Conservation (phyloP, 2,329 filamentous ascomycete species). For the Beauveria scarabaeidicola region DNA sequence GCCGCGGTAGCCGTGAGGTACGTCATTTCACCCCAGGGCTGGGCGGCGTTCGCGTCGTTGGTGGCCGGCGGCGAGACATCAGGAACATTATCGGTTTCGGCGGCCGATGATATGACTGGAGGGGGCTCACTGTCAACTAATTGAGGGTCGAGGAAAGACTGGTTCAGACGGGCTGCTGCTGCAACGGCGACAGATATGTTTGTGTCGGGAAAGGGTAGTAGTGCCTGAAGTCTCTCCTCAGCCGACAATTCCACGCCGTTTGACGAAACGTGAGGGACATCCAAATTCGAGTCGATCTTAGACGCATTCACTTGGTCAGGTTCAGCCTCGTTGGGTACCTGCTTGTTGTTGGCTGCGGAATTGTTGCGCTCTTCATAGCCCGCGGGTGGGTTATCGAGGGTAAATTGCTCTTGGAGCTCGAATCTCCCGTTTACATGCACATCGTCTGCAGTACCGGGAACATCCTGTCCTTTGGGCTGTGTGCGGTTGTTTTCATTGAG, state of each 20-base stretch:
- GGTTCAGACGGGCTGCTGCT: constrained; percentile 46
- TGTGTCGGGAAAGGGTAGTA: constrained; percentile 35
- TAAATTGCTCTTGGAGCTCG: constrained; percentile 51
- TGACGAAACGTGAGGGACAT: constrained; percentile 18
- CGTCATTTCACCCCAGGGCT: constrained; percentile 47
- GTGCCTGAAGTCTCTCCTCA: constrained; percentile 43
- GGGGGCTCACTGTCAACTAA: constrained; percentile 26
- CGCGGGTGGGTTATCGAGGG: constrained; percentile 45
- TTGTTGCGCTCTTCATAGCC: constrained; percentile 34
- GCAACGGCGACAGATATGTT: constrained; percentile 49
- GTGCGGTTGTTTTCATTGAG: constrained; percentile 52
- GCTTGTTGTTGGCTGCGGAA: not conserved
- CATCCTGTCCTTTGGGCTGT: constrained; percentile 26
- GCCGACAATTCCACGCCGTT: constrained; percentile 30
- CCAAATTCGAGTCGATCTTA: constrained; percentile 4
- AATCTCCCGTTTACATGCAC: constrained; percentile 30
- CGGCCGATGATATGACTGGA: constrained; percentile 22
- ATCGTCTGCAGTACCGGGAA: constrained; percentile 20
- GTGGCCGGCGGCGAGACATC: constrained; percentile 17
- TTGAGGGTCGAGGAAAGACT: constrained; percentile 46
- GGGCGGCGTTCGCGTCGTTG: constrained; percentile 21
- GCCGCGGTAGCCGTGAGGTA: constrained; percentile 33
- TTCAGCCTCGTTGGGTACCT: not conserved
- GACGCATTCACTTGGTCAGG: constrained; percentile 14
- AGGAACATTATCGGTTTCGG: constrained; percentile 17